Evolutionary conservation across 352 stramenopile genomes (phyloP).

Genomic region (Phytophthora pinifolia): DNA sequence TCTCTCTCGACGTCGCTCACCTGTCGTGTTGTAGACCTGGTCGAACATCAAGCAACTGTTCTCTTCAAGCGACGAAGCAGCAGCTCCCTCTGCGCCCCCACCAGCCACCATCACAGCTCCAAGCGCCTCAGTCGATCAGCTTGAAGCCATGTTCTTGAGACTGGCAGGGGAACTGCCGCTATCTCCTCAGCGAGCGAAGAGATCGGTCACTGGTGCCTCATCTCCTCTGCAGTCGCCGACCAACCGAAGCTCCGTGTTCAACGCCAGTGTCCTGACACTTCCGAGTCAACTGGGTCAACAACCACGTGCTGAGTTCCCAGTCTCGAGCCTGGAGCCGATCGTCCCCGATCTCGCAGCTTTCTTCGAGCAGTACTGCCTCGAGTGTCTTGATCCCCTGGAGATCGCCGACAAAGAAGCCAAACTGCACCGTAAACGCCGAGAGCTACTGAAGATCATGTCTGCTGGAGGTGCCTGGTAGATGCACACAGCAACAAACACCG

Average conservation of each 20-base stretch:
- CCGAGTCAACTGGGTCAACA: constrained; percentile 1
- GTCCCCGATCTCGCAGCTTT: constrained; percentile 11
- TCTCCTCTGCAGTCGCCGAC: constrained; percentile 14
- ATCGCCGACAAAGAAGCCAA: constrained; percentile 35
- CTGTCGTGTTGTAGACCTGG: constrained; percentile 11
- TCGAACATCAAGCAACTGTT: constrained; percentile 16
- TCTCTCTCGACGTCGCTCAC: neutral
- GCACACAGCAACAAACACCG: constrained; percentile 4
- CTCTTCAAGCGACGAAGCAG: neutral
- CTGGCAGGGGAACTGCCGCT: constrained; percentile 16
- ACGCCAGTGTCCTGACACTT: neutral
- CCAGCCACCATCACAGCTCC: constrained; percentile 1
- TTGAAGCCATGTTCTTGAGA: constrained; percentile 21
- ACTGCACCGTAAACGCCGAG: constrained; percentile 40
- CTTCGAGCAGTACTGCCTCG: constrained; percentile 28
- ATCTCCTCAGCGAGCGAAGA: constrained; percentile 6
- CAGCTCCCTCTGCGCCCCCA: neutral
- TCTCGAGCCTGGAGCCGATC: constrained; percentile 14
- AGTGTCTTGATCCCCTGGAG: constrained; percentile 18
- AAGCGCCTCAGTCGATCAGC: constrained; percentile 1
- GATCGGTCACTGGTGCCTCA: neutral
- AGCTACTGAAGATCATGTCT: constrained; percentile 51
- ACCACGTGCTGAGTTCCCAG: neutral
- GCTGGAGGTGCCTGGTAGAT: constrained; percentile 19
- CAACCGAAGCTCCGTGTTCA: constrained; percentile 9